Percentiles rank a stretch among this genome's conserved stretches.
Conservation (phyloP, 768 basidiomycete genomes). For the Crucibulum laeve region DNA sequence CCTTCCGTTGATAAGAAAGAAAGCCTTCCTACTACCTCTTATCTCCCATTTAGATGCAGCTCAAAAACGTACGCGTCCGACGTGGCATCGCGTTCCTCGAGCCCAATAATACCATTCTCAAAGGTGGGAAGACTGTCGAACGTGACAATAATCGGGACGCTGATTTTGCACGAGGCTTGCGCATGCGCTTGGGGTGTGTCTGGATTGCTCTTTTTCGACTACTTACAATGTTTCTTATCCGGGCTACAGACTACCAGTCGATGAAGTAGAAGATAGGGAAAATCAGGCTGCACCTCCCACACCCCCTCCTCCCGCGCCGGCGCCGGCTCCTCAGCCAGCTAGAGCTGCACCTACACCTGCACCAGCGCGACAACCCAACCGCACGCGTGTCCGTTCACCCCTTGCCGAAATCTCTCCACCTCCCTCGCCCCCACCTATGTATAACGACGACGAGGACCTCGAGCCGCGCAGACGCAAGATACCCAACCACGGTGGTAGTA, state of each 20-base stretch:
- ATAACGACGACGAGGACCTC: constrained; percentile 34
- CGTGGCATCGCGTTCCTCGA: constrained; percentile 76
- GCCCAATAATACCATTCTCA: constrained; percentile 55
- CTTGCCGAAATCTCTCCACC: constrained; percentile 34
- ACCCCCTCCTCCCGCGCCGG: neutral
- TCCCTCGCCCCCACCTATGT: constrained; percentile 18
- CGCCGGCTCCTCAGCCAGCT: neutral
- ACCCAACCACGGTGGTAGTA: constrained; percentile 14
- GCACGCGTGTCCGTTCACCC: constrained; percentile 26
- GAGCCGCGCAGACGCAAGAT: constrained; percentile 32
- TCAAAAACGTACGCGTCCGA: constrained; percentile 66
- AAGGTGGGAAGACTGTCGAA: constrained; percentile 62
- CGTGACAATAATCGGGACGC: constrained; percentile 52
- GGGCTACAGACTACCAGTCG: constrained; percentile 11
- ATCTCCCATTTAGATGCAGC: constrained; percentile 46
- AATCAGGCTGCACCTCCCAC: neutral
- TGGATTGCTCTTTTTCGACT: constrained; percentile 3
- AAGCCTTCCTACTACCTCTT: neutral
- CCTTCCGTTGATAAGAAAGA: neutral
- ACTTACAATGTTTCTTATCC: constrained; percentile 2
- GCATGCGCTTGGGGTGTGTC: constrained; percentile 66
- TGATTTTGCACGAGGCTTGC: constrained; percentile 60
- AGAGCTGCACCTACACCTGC: constrained; percentile 8
- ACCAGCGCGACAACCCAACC: constrained; percentile 7
- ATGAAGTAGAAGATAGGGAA: too few relatives aligned